Base-by-base conservation (phyloP, 2,329 filamentous ascomycete species). In the Ophiostoma himal-ulmi region DNA sequence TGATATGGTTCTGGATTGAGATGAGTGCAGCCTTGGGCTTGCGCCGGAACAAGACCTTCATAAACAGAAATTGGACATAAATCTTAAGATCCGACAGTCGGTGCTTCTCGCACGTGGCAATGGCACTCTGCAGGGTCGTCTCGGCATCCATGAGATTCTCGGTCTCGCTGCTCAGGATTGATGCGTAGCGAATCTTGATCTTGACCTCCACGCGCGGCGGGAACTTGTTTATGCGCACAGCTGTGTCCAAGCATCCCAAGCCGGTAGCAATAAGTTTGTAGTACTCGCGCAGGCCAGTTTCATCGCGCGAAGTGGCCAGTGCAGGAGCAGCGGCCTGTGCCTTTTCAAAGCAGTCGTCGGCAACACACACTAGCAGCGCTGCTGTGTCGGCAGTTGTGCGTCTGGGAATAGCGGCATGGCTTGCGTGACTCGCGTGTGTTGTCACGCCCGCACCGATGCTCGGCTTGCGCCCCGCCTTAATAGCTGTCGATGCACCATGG, bases 61-160 rank as follows among this genome's bases (percentile, higher is more conserved):
- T 84, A 71, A 91, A 85, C 20, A 93, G 81, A 76, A 92, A 91
- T 73, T 92, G 87, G 84, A 93, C 92, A 73, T 87, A 88, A 78
- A 93, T 93, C 77, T 92, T 93, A 54, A 93, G 79, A 74, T 94
- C 91, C 36, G 80, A 76, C 72, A 88, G 83, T 66, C 84, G 83
- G 72, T 87, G 85, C 81, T 89, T 87, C 72, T 90, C 88, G 75
- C 89, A 91, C 1, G 91, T 81, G 1, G 86, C 85, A 70, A 91
- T 88, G 7, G 90, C 90, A 78, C 91, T 92, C 57, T 86, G 89
- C 70, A 94, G 78, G 3, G 88, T 83, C 14, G 88, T 90, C 78
- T 94, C 91, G 1, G 90, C 89, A 74, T 92, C 88, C 80, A 88
- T 88, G 13, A 88, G 81, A 73, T 93, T 93, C 44, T 91, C 89